A percentile compares a stretch with the other conserved stretches of the same genome.
These are phyloP conservation scores for Euptelea pleiosperma DNA, from an alignment of 164 flowering plant genomes.

Conservation along the genomic window DNA sequence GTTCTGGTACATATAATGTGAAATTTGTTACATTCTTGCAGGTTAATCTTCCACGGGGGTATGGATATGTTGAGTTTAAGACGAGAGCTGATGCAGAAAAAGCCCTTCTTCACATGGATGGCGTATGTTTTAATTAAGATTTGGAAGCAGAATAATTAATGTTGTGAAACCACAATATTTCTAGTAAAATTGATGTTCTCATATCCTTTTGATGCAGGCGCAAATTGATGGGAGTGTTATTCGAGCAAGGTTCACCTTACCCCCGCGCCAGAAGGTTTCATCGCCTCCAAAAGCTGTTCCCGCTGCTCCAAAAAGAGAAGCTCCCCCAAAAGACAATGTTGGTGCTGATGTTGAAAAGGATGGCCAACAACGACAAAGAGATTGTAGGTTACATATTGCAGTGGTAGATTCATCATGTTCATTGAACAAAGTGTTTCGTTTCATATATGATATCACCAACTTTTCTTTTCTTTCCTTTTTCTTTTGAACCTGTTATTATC, in stretches of 20 bases:
- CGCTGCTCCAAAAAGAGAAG: conserved; percentile 62
- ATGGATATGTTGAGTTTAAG: conserved; percentile 93
- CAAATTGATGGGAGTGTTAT: conserved; percentile 95
- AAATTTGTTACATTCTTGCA: conserved; percentile 24
- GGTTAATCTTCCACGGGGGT: conserved; percentile 91
- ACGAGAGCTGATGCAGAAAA: conserved; percentile 88
- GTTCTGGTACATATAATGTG: neutral
- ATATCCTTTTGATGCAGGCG: conserved; percentile 46
- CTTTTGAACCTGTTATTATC: conserved; percentile 10
- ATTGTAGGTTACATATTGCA: conserved; percentile 35
- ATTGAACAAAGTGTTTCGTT: neutral
- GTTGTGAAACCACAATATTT: neutral
- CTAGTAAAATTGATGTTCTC: conserved; percentile 6
- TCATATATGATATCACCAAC: neutral
- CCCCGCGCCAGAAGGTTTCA: conserved; percentile 59
- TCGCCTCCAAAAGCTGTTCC: conserved; percentile 61
- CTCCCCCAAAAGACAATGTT: conserved; percentile 42
- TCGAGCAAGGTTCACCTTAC: conserved; percentile 71
- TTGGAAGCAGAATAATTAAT: neutral
- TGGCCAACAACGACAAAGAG: conserved; percentile 57
- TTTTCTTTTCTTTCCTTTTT: neutral
- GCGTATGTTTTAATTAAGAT: conserved; percentile 46
- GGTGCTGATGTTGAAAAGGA: conserved; percentile 64
- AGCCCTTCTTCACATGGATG: conserved; percentile 87
- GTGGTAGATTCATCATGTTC: neutral